A percentile compares a stretch with the other conserved stretches of the same genome.
Conservation (phyloP, 352 stramenopile genomes). For the Pseudoperonospora humuli region DNA sequence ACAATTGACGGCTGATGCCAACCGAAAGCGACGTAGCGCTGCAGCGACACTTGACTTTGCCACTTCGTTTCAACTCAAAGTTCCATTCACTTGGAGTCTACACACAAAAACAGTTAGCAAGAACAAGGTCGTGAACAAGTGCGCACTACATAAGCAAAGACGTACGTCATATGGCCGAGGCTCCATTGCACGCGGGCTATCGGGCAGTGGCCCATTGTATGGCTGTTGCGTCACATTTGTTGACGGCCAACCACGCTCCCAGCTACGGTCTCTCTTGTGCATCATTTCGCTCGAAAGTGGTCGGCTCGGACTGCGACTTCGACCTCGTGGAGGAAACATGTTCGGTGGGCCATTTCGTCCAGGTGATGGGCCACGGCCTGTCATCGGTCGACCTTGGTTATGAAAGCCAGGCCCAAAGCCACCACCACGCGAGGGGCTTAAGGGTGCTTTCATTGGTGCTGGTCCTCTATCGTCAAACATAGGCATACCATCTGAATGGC, state of each 20-base stretch:
- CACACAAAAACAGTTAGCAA: constrained; percentile 11
- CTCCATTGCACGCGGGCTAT: constrained; percentile 30
- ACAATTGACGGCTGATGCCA: constrained; percentile 22
- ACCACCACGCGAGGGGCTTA: constrained; percentile 25
- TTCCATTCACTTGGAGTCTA: constrained; percentile 31
- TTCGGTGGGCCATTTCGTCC: constrained; percentile 18
- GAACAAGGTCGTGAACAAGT: neutral
- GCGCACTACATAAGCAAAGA: neutral
- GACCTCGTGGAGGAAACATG: constrained; percentile 30
- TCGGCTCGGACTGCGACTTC: constrained; percentile 33
- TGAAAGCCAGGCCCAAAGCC: constrained; percentile 26
- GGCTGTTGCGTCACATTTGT: constrained; percentile 16
- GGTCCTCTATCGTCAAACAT: constrained; percentile 17
- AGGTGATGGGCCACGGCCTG: constrained; percentile 8
- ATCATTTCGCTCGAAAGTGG: constrained; percentile 23
- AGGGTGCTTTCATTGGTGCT: constrained; percentile 10
- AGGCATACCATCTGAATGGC: constrained; percentile 8
- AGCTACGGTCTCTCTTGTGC: constrained; percentile 36
- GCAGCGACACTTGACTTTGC: constrained; percentile 30
- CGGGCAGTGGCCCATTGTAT: constrained; percentile 16
- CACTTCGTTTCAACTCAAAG: constrained; percentile 31
- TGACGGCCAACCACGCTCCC: constrained; percentile 24
- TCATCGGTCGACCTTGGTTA: constrained; percentile 24
- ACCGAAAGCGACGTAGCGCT: constrained; percentile 24
- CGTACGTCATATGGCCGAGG: constrained; percentile 22